A percentile compares a stretch with the other conserved stretches of the same genome.
phyloP scores from a whole-genome alignment of 2,329 filamentous ascomycete species.

The Coniella vitis region DNA sequence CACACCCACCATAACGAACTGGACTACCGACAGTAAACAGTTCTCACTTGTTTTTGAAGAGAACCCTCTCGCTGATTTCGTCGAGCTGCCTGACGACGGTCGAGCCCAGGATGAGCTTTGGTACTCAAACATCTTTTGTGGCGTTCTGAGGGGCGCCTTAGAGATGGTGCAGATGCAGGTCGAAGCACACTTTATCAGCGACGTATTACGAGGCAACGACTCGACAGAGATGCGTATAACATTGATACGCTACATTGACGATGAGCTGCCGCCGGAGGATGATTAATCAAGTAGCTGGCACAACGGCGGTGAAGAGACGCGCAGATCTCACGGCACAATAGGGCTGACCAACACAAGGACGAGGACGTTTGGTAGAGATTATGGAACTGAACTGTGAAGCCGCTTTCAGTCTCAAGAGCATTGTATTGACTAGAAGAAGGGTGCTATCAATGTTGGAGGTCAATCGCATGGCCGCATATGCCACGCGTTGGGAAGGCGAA shows the following conservation, averaged over 20 bases:
- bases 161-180: conserved; percentile 99
- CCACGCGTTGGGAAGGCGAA: too few relatives aligned
- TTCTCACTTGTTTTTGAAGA: conserved; percentile 96
- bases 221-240: conserved; percentile 96
- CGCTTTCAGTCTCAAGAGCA: too few relatives aligned
- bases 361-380: too few relatives aligned
- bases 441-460: neutral
- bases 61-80: conserved; percentile 94
- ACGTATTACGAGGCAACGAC: conserved; percentile 86
- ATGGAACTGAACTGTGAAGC: too few relatives aligned
- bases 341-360: too few relatives aligned
- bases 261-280: conserved; percentile 94
- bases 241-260: conserved; percentile 88
- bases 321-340: too few relatives aligned
- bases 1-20: conserved; percentile 86
- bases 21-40: conserved; percentile 92
- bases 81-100: conserved; percentile 93
- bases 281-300: conserved; percentile 50
- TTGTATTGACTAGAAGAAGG: too few relatives aligned
- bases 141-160: conserved; percentile 79
- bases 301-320: neutral
- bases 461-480: too few relatives aligned
- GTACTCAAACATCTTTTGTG: conserved; percentile 97
- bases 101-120: conserved; percentile 93
- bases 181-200: conserved; percentile 92